Evolutionary conservation across 2,329 filamentous ascomycete genomes (phyloP), one percentile per base, ranked within the genome.

Genomic region (Chrysosporium keratinophilum): DNA sequence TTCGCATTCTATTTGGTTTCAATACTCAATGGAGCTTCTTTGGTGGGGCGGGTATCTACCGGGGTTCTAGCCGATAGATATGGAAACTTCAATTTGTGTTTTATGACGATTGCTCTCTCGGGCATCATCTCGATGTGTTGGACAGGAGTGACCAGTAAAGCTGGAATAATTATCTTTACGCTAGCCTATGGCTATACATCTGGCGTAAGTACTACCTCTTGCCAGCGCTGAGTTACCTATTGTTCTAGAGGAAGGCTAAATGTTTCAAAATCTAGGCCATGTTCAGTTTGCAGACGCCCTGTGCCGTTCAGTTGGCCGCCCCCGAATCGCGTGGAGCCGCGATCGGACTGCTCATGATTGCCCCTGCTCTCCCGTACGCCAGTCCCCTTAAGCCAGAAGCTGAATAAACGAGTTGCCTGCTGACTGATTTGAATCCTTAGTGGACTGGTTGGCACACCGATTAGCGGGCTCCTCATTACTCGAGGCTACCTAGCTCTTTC

Each of bases 1-100:
- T 64, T 86, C 1, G 78, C 80, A 0, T 83, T 80, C 59, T 87
- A 85, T 62, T 72, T 87, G 14, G 67, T 87, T 1, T 77, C 83
- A 1, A 81, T 87, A 56, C 71, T 86, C 60, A 87, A 87, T 62
- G 79, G 74, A 0, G 78, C 81, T 1, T 81, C 78, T 0, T 75
- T 76, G 0, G 74, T 80, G 17, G 81, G 81, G 0, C 76, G 80
- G 15, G 73, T 83, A 41, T 65, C 79, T 1, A 79, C 81, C 0
- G 80, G 79, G 2, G 66, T 81, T 42, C 60, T 84, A 15, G 80
- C 73, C 7, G 79, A 82, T 61, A 72, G 41, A 33, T 35, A 44
- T 10, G 56, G 81, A 0, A 71, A 76, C 0, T 56, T 84, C 1
- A 82, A 84, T 60, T 68, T 78, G 54, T 66, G 78, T 54, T 67